A percentile compares a stretch with the other conserved stretches of the same genome.
Conservation (phyloP, 495 filamentous ascomycete species). For the Trichoderma asperelloides region DNA sequence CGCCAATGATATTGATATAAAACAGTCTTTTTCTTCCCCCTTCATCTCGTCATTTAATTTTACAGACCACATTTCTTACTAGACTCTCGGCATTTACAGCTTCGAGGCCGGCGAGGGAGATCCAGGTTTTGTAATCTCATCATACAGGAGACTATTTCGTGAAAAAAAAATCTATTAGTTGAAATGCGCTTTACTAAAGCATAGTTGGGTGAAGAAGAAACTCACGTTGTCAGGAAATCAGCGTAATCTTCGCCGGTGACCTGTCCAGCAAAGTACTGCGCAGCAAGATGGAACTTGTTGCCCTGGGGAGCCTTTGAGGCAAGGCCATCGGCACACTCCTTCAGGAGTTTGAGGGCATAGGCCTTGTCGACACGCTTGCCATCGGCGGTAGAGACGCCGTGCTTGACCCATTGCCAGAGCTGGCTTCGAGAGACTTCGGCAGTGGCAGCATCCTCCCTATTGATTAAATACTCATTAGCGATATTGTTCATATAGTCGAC, state of each 20-base stretch:
- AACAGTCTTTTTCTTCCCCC: background rate
- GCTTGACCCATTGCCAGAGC: constrained; percentile 93
- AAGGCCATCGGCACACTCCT: constrained; percentile 74
- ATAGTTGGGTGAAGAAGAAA: no score
- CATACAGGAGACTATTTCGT: constrained; percentile 64
- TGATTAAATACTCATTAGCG: constrained; percentile 5
- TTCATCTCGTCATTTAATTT: background rate
- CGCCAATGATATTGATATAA: no score
- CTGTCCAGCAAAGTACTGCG: constrained; percentile 86
- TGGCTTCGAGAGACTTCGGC: constrained; percentile 87
- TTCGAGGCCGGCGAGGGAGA: constrained; percentile 63
- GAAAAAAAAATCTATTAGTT: background rate
- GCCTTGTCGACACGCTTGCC: constrained; percentile 90
- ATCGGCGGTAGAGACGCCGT: constrained; percentile 77
- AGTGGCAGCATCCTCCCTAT: constrained; percentile 86
- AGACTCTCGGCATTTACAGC: constrained; percentile 44
- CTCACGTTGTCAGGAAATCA: constrained; percentile 85
- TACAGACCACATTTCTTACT: background rate
- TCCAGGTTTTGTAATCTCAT: constrained; percentile 86
- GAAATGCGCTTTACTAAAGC: no score
- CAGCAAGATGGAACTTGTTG: constrained; percentile 85
- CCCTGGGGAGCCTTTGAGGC: constrained; percentile 70
- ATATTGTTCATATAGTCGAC: background rate
- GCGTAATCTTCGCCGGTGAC: constrained; percentile 96
- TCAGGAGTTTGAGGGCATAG: constrained; percentile 79